Percentiles rank a stretch among this genome's conserved stretches.
phyloP scores from a whole-genome alignment of 2,329 filamentous ascomycete species.

The Paecilomyces variotii region DNA sequence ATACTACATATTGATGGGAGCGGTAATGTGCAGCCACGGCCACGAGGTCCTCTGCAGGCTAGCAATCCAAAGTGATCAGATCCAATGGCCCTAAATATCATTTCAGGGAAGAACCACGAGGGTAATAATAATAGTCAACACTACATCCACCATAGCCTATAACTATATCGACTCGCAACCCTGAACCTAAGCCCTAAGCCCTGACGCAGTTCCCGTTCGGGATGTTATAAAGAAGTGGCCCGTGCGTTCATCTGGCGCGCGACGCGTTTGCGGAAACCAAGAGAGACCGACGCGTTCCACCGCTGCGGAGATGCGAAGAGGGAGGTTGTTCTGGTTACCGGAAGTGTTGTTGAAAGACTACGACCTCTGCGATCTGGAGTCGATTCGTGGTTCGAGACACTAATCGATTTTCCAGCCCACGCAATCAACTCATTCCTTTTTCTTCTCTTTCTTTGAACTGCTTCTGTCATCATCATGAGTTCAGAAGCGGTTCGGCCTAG shows the following conservation, averaged over 20 bases:
- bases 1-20: neutral
- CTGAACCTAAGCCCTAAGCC: conserved; percentile 26
- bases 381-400: neutral
- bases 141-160: neutral
- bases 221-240: conserved; percentile 6
- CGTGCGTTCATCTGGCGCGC: conserved; percentile 2
- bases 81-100: conserved; percentile 23
- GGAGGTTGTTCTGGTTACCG: conserved; percentile 2
- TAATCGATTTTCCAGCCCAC: neutral
- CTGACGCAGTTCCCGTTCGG: conserved; percentile 15
- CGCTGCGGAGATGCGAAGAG: neutral
- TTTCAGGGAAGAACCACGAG: conserved; percentile 13
- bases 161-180: conserved; percentile 1
- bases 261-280: conserved; percentile 13
- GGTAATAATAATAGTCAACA: neutral
- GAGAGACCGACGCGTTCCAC: neutral
- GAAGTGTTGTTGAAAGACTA: conserved; percentile 15
- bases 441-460: neutral
- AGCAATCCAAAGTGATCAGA: conserved; percentile 32
- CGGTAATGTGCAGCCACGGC: conserved; percentile 7
- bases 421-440: neutral
- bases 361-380: conserved; percentile 5
- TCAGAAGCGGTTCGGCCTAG: conserved; percentile 29
- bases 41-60: conserved; percentile 25
- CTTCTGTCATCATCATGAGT: conserved; percentile 21